These are phyloP conservation scores for Anthracocystis walkeri DNA, from an alignment of 1,284 basidiomycete genomes.

Conservation along the genomic window DNA sequence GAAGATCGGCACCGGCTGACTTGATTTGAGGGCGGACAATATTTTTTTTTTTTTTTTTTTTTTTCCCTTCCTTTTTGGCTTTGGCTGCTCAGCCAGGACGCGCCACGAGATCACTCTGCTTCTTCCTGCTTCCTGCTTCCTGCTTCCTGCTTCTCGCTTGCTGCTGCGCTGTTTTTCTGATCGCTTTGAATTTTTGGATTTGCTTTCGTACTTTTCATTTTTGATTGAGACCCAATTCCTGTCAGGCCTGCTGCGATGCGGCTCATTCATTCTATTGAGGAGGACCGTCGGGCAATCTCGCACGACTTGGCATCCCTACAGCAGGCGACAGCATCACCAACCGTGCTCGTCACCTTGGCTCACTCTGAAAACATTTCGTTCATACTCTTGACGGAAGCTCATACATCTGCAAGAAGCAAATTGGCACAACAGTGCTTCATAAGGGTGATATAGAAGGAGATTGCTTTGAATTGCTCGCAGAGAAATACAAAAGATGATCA, in stretches of 20 bases:
- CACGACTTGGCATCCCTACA: background rate
- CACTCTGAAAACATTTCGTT: no score
- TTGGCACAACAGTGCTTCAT: background rate
- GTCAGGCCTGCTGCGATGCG: no score
- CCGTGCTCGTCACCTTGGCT: background rate
- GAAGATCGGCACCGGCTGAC: conserved; percentile 11
- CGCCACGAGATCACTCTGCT: conserved; percentile 43
- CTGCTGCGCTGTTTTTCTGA: background rate
- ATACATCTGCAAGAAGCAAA: background rate
- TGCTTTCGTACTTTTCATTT: background rate
- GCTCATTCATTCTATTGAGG: background rate
- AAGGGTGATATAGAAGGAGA: background rate
- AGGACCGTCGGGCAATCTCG: background rate
- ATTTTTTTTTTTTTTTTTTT: conserved; percentile 3
- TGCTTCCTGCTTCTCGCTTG: background rate
- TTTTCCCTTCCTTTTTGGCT: no score
- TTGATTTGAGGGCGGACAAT: conserved; percentile 12
- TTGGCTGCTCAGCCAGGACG: conserved; percentile 16
- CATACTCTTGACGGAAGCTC: background rate
- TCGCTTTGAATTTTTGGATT: background rate
- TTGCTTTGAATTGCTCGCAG: background rate
- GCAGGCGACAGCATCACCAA: conserved; percentile 1
- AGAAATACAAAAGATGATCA: conserved; percentile 2
- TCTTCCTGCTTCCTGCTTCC: background rate
- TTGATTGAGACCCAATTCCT: conserved; percentile 30